Evolutionary conservation across 1,284 basidiomycete genomes (phyloP).

Genomic region (Boletellus deceptivus): DNA sequence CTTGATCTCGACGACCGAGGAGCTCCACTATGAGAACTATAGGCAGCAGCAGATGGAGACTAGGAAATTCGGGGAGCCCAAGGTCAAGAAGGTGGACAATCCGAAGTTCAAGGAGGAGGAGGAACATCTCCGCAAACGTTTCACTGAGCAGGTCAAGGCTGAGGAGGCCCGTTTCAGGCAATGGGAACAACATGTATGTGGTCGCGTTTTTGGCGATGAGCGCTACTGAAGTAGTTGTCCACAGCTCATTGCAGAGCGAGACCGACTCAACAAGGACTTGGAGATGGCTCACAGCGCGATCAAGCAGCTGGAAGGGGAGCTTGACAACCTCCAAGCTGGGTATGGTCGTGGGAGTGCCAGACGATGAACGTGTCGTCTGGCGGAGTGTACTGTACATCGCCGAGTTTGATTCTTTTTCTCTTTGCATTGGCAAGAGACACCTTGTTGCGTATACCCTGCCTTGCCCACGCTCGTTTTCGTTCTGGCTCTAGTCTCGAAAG

Average conservation of each 20-base stretch:
- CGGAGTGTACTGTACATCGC: neutral
- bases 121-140: slow-evolving; percentile 92
- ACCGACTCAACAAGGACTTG: slow-evolving; percentile 95
- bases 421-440: slow-evolving; percentile 6
- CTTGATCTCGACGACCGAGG: slow-evolving; percentile 94
- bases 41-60: slow-evolving; percentile 99
- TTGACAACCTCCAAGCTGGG: slow-evolving; percentile 86
- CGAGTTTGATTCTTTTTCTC: slow-evolving; percentile 4
- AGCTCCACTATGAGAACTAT: slow-evolving; percentile 97
- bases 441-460: slow-evolving; percentile 27
- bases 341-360: slow-evolving; percentile 76
- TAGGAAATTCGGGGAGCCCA: slow-evolving; percentile 97
- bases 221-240: slow-evolving; percentile 14
- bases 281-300: slow-evolving; percentile 90
- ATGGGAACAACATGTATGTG: slow-evolving; percentile 95
- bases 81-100: slow-evolving; percentile 98
- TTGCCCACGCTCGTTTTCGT: slow-evolving; percentile 18
- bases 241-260: slow-evolving; percentile 93
- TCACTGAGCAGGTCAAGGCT: slow-evolving; percentile 99
- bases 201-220: neutral
- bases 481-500: slow-evolving; percentile 6
- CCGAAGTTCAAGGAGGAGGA: slow-evolving; percentile 99
- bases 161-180: slow-evolving; percentile 98
- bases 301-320: slow-evolving; percentile 86
- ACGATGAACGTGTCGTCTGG: slow-evolving; percentile 43